Evolutionary conservation across 2,329 filamentous ascomycete genomes (phyloP).

Genomic region (Cytospora leucostoma): DNA sequence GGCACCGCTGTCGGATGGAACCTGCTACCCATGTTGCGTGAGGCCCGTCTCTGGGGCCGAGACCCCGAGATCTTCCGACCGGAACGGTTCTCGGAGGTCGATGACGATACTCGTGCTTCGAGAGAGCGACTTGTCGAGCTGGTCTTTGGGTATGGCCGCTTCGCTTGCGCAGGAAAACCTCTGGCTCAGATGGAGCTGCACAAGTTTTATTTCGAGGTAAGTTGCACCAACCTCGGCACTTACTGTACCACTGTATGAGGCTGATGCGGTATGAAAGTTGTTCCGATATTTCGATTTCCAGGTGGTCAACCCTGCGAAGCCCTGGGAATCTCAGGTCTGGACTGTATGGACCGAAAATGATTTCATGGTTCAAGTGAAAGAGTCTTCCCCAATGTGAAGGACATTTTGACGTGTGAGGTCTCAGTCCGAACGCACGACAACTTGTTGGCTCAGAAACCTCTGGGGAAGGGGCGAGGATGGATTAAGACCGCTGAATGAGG

Average conservation of each 20-base stretch:
- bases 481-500: no score
- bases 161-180: constrained; percentile 45
- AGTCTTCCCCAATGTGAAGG: background rate
- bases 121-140: constrained; percentile 41
- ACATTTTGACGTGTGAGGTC: background rate
- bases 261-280: background rate
- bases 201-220: constrained; percentile 45
- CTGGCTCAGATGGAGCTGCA: constrained; percentile 47
- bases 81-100: constrained; percentile 58
- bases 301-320: constrained; percentile 12
- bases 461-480: background rate
- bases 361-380: constrained; percentile 12
- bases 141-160: constrained; percentile 44
- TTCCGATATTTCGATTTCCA: constrained; percentile 26
- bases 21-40: constrained; percentile 23
- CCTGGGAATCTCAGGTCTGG: constrained; percentile 10
- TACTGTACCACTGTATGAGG: background rate
- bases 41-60: constrained; percentile 39
- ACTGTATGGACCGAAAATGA: constrained; percentile 6
- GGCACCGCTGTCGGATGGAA: constrained; percentile 33
- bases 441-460: background rate
- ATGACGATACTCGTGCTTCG: constrained; percentile 34
- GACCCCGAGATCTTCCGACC: constrained; percentile 62
- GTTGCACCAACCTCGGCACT: background rate
- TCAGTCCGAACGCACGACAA: background rate